phyloP scores from a whole-genome alignment of 2,329 filamentous ascomycete genomes.

The Fusarium beomiforme region DNA sequence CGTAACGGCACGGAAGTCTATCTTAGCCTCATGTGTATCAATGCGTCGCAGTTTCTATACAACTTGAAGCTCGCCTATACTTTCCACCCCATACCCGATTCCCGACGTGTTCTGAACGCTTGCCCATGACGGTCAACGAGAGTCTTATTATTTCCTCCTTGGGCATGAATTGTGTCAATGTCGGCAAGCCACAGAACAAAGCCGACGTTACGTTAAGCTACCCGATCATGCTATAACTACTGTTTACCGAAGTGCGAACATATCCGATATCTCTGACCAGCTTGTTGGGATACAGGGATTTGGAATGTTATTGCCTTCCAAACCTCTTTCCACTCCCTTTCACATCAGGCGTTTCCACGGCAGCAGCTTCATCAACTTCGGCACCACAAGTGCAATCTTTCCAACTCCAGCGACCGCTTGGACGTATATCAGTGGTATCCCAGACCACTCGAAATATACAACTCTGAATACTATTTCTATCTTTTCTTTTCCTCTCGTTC shows the following conservation, averaged over 20 bases:
- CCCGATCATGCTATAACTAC: rapidly evolving
- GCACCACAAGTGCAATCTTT: not conserved
- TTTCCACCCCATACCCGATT: not conserved
- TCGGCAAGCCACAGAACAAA: not conserved
- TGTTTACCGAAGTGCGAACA: rapidly evolving
- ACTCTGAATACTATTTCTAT: not conserved
- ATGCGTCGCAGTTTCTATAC: not conserved
- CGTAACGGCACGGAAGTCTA: not conserved
- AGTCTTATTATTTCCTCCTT: not conserved
- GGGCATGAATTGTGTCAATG: not conserved
- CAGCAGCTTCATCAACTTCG: too few relatives aligned
- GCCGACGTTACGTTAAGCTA: not conserved
- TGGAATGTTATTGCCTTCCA: not conserved
- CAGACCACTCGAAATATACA: too few relatives aligned
- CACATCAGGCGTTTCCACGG: not conserved
- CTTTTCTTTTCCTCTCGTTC: not conserved
- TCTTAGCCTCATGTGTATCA: not conserved
- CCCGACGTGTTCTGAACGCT: not conserved
- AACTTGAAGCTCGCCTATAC: not conserved
- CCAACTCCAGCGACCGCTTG: too few relatives aligned
- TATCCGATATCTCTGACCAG: not conserved
- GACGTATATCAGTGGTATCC: not conserved
- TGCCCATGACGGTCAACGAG: not conserved
- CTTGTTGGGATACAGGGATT: rapidly evolving
- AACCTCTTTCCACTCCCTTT: not conserved